Base-by-base conservation (phyloP, 1,284 basidiomycete species). In the Laetiporus sulphureus region DNA sequence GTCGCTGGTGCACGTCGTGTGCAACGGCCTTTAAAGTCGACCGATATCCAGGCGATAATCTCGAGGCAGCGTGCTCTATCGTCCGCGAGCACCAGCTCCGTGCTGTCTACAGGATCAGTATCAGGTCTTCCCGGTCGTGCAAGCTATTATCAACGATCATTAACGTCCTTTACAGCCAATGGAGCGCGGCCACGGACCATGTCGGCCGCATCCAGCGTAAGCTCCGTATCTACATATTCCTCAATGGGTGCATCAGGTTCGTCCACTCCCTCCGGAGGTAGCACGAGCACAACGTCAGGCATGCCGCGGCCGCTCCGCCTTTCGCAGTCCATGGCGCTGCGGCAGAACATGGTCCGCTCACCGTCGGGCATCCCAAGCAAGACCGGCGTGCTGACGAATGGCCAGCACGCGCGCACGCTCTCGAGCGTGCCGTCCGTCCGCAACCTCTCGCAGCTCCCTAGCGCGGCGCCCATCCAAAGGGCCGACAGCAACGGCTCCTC, bases 221-320 rank as follows among this genome's bases (percentile, higher is more conserved):
- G 41, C 27, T 48, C 50, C 3, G 50, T 36, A 30, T 54, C 53
- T 4, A 49, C 45, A 38, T 49, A 50, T 19, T 51, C 50, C 4
- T 47, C 48, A n/a, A n/a, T n/a, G n/a, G n/a, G n/a, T 16, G 31
- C 25, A 22, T 32, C 36, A n/a, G 35, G 41, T 1, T 41, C 36
- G 10, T 42, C 41, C 11, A 42, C 41, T 2, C 32, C 47, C 10
- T 53, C 53, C 4, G 48, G 42, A 5, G 42, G 47, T 1, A 47
- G 47, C 39, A 47, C 49, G 16, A 50, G 49, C 39, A 42, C 45
- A 10, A 44, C 49, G 1, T 38, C 42, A 10, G 24, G 45, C 8
- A 51, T 48, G 21, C 50, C 48, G 2, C 48, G 54, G 4, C 54
- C 51, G 10, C 49, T 55, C 4, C 52, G 50, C 21, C 50, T 55